Evolutionary conservation across 768 basidiomycete genomes (phyloP).

Genomic region (Leccinum variicolor): DNA sequence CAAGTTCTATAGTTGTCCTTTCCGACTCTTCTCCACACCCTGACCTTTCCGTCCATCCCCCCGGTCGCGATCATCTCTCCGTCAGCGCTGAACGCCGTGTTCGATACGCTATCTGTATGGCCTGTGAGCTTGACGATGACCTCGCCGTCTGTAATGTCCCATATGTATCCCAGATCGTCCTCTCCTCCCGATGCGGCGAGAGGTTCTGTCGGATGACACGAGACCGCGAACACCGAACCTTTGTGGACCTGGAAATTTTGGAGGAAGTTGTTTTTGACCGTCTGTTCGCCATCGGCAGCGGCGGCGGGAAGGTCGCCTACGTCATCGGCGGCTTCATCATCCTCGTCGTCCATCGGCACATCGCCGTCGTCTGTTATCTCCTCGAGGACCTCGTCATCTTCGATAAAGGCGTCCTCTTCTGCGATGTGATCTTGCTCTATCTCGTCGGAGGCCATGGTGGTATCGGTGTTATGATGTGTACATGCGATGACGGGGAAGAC

Average conservation of each 20-base stretch:
- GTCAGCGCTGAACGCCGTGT: slow-evolving; percentile 76
- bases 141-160: slow-evolving; percentile 82
- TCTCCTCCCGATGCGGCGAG: slow-evolving; percentile 92
- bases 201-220: slow-evolving; percentile 76
- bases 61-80: slow-evolving; percentile 94
- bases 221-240: slow-evolving; percentile 79
- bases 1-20: slow-evolving; percentile 72
- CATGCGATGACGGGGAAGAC: not conserved
- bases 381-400: slow-evolving; percentile 58
- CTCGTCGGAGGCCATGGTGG: slow-evolving; percentile 32
- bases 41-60: slow-evolving; percentile 95
- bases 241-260: slow-evolving; percentile 67
- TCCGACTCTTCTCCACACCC: slow-evolving; percentile 87
- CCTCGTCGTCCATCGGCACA: slow-evolving; percentile 66
- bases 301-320: slow-evolving; percentile 42
- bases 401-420: slow-evolving; percentile 58
- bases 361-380: slow-evolving; percentile 69
- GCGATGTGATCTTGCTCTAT: slow-evolving; percentile 34
- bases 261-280: slow-evolving; percentile 59
- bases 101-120: slow-evolving; percentile 88
- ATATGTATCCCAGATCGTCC: slow-evolving; percentile 93
- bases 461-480: not conserved
- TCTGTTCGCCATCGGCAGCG: slow-evolving; percentile 35
- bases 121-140: slow-evolving; percentile 83
- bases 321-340: slow-evolving; percentile 51